phyloP scores from a whole-genome alignment of 345 rosid genomes.

The Limnanthes douglasii region DNA sequence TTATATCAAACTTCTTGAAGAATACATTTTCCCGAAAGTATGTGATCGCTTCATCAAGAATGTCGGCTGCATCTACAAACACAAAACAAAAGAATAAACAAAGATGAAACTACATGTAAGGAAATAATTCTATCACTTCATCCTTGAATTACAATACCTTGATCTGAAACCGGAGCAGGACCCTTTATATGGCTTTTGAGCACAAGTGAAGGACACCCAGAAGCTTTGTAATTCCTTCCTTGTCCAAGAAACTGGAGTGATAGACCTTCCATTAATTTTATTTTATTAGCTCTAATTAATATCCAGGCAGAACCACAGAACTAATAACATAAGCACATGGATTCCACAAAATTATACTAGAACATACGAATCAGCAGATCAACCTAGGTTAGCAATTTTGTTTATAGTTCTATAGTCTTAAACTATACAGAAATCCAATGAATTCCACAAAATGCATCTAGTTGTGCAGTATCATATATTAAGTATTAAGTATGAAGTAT shows the following conservation, averaged over 20 bases:
- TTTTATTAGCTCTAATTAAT: background rate
- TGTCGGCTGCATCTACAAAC: conserved; percentile 57
- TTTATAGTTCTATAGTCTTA: no score
- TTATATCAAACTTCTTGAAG: conserved; percentile 86
- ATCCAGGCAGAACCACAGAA: no score
- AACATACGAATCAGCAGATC: no score
- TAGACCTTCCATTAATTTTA: conserved; percentile 39
- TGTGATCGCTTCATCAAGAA: conserved; percentile 87
- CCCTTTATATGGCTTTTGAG: conserved; percentile 90
- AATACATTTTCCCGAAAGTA: conserved; percentile 92
- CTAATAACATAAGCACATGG: no score
- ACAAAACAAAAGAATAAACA: conserved; percentile 5
- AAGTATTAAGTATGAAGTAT: no score
- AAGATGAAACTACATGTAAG: background rate
- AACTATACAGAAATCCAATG: no score
- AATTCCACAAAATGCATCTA: no score
- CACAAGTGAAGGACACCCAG: conserved; percentile 90
- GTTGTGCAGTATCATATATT: no score
- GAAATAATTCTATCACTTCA: background rate
- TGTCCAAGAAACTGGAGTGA: conserved; percentile 94
- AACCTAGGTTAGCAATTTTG: no score
- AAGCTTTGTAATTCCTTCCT: conserved; percentile 64
- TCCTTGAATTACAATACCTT: conserved; percentile 28
- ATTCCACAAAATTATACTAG: no score
- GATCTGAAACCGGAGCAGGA: conserved; percentile 86